Percentiles rank a stretch among this genome's conserved stretches.
These are phyloP conservation scores for Mitragyna speciosa DNA, from an alignment of 257 asterid genomes.

Conservation along the genomic window DNA sequence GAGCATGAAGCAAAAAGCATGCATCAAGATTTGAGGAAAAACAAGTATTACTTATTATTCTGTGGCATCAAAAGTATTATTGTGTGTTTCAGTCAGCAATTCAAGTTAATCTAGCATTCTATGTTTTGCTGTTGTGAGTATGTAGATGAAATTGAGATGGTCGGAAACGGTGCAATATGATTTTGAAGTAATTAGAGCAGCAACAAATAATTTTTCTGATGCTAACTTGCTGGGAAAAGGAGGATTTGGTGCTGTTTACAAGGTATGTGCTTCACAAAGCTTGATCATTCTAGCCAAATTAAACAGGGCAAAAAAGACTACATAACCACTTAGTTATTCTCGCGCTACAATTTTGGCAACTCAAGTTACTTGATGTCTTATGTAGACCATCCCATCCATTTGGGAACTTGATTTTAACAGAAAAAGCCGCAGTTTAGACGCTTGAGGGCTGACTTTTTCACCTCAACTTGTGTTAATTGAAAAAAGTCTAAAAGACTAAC, in stretches of 20 bases:
- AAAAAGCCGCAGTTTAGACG: too few relatives aligned
- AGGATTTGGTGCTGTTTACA: slow-evolving; percentile 38
- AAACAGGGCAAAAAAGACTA: neutral
- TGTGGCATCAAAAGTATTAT: too few relatives aligned
- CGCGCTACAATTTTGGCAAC: too few relatives aligned
- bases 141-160: neutral
- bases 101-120: neutral
- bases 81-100: neutral
- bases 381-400: neutral
- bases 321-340: too few relatives aligned
- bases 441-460: too few relatives aligned
- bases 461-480: too few relatives aligned
- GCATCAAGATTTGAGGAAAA: too few relatives aligned
- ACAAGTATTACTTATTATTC: too few relatives aligned
- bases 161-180: slow-evolving; percentile 19
- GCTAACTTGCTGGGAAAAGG: slow-evolving; percentile 34
- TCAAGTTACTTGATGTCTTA: too few relatives aligned
- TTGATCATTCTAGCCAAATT: neutral
- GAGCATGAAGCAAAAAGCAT: too few relatives aligned
- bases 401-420: neutral
- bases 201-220: slow-evolving; percentile 25
- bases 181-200: slow-evolving; percentile 20
- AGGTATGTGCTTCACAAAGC: slow-evolving; percentile 14
- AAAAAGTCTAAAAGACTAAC: too few relatives aligned
- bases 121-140: neutral